Base-by-base conservation (phyloP, 1,284 basidiomycete species). In the Coniophora puteana region DNA sequence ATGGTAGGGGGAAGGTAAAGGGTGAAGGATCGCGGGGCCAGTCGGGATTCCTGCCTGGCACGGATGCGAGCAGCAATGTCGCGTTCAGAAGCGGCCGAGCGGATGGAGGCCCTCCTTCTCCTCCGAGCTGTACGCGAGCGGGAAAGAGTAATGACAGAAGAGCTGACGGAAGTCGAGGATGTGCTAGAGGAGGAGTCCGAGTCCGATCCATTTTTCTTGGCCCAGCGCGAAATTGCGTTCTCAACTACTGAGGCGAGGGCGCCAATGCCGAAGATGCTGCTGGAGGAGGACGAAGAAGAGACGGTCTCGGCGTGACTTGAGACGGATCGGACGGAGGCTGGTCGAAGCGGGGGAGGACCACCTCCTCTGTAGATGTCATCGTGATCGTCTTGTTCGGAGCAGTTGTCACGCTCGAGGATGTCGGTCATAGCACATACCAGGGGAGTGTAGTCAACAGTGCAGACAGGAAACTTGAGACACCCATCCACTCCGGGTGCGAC, bases 321-420 rank as follows among this genome's bases (percentile, higher is more conserved):
- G 17, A 60, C 45, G 33, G 65, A 60, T 33, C 51, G 51, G 41
- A 61, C 44, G 14, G 62, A 58, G 21, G 57, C 53, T 31, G 57
- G 53, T 16, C 57, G 54, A 13, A 57, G 53, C 16, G 61, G 51
- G 6, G 61, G 58, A 23, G 65, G 67, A 3, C 61, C 67, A 18
- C 65, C 65, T n/a, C 81, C 82, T 45, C 82, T 72, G 53, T 80
- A 84, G 41, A 85, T 82, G 53, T 80, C 76, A 18, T 72, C 66
- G 40, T 63, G 65, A 44, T 66, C 53, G 17, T 66, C 58, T 23
- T 40, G 36, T 28, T 46, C 48, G 24, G 43, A 46, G 23, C 24
- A n/a, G n/a, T n/a, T n/a, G n/a, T n/a, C n/a, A n/a, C n/a, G n/a
- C n/a, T n/a, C n/a, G n/a, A n/a, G n/a, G n/a, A n/a, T n/a, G n/a